These are phyloP conservation scores for Euphorbia lathyris DNA, from an alignment of 345 rosid species.

Conservation along the genomic window DNA sequence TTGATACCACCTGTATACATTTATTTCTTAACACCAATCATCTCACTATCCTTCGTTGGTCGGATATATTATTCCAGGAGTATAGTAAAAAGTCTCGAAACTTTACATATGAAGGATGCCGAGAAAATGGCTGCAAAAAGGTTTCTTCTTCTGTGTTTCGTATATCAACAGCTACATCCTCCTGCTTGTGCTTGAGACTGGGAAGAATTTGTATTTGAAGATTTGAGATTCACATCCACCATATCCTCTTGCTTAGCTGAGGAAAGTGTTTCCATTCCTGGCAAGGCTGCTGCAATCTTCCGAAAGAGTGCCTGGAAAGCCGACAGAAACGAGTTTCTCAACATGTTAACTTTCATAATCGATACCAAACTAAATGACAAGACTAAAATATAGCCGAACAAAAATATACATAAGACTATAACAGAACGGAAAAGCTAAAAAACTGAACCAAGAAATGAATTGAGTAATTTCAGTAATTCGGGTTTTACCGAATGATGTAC, in stretches of 20 bases:
- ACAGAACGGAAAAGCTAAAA: too few relatives aligned
- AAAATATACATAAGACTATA: too few relatives aligned
- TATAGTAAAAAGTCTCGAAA: too few relatives aligned
- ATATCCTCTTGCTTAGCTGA: constrained; percentile 87
- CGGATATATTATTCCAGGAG: too few relatives aligned
- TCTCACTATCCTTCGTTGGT: too few relatives aligned
- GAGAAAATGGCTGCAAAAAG: neutral
- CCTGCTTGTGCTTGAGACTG: constrained; percentile 66
- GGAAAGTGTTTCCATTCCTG: constrained; percentile 91
- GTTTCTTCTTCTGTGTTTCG: constrained; percentile 7
- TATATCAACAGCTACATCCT: constrained; percentile 68
- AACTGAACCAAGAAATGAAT: too few relatives aligned
- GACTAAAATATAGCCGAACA: too few relatives aligned
- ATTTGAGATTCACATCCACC: constrained; percentile 92
- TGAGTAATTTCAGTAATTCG: too few relatives aligned
- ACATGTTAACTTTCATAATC: neutral
- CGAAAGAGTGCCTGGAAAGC: constrained; percentile 64
- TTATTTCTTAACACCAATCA: too few relatives aligned
- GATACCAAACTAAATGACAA: too few relatives aligned
- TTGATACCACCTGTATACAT: too few relatives aligned
- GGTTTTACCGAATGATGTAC: too few relatives aligned
- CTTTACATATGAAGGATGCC: constrained; percentile 17
- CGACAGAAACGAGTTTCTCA: neutral
- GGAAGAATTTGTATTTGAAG: constrained; percentile 61
- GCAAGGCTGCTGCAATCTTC: constrained; percentile 90